A percentile compares a stretch with the other conserved stretches of the same genome.
Conservation (phyloP, 2,329 filamentous ascomycete species). For the Alternaria ventricosa region DNA sequence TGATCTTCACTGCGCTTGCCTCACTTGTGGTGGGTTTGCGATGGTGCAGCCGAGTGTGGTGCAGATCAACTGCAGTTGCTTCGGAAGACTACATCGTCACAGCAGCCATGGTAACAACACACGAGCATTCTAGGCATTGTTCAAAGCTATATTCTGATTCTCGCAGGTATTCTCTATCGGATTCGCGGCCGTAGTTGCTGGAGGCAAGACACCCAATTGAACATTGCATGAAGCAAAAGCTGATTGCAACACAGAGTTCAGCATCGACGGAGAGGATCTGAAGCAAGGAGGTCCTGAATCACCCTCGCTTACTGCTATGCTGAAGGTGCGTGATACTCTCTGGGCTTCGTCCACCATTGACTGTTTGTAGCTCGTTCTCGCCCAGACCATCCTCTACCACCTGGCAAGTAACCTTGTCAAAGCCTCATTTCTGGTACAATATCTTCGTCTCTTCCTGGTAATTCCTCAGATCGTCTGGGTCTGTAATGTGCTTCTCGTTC, state of each 20-base stretch:
- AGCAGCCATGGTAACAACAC: constrained; percentile 29
- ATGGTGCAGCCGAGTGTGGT: constrained; percentile 34
- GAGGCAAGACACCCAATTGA: constrained; percentile 17
- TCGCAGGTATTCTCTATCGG: constrained; percentile 36
- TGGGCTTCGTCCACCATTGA: not conserved
- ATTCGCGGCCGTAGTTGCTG: constrained; percentile 33
- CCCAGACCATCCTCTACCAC: constrained; percentile 42
- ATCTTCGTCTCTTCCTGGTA: constrained; percentile 34
- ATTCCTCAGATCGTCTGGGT: constrained; percentile 4
- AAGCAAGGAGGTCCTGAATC: not conserved
- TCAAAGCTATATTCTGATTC: constrained; percentile 2
- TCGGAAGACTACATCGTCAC: constrained; percentile 40
- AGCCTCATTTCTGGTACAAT: constrained; percentile 41
- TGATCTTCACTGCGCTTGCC: constrained; percentile 34
- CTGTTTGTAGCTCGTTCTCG: constrained; percentile 35
- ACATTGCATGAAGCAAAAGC: not conserved
- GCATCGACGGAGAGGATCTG: constrained; percentile 1
- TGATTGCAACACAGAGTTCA: constrained; percentile 15
- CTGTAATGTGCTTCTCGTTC: constrained; percentile 26
- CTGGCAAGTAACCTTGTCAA: constrained; percentile 42
- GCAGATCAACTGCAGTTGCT: constrained; percentile 16
- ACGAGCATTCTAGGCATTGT: not conserved
- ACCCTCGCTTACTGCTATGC: constrained; percentile 17
- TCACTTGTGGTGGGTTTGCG: constrained; percentile 29
- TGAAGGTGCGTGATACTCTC: not conserved